Evolutionary conservation across 257 asterid genomes (phyloP).

Genomic region (Craterostigma plantagineum): DNA sequence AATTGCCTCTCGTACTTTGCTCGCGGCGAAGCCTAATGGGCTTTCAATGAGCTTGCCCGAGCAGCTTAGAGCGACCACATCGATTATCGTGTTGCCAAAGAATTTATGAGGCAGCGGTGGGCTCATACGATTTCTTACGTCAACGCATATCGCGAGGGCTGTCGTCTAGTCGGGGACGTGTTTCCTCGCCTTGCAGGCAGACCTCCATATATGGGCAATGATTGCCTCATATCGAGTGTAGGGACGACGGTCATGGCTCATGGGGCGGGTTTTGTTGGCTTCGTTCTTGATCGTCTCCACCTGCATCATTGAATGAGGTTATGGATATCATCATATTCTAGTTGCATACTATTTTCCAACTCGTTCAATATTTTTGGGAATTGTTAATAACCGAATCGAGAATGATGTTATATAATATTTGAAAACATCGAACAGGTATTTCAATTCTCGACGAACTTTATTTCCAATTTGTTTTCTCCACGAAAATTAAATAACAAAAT

Average conservation of each 20-base stretch:
- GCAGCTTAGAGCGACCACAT: slow-evolving; percentile 29
- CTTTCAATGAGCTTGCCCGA: slow-evolving; percentile 24
- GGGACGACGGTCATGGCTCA: slow-evolving; percentile 1
- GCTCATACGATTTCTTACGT: slow-evolving; percentile 39
- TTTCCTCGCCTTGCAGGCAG: slow-evolving; percentile 25
- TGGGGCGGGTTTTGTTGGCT: slow-evolving; percentile 12
- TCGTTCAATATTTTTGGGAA: no score
- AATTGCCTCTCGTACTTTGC: slow-evolving; percentile 32
- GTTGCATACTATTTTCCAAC: no score
- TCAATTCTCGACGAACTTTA: no score
- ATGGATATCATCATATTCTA: no score
- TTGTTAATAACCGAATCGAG: no score
- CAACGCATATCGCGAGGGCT: slow-evolving; percentile 12
- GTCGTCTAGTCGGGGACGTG: slow-evolving; percentile 24
- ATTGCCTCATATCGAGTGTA: slow-evolving; percentile 32
- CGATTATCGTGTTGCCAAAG: slow-evolving; percentile 62
- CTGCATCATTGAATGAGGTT: slow-evolving; percentile 14
- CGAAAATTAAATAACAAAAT: no score
- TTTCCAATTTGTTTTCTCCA: no score
- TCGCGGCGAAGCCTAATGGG: slow-evolving; percentile 19
- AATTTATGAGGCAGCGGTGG: slow-evolving; percentile 46
- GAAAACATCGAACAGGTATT: no score
- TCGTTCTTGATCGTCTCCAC: slow-evolving; percentile 17
- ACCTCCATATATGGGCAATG: slow-evolving; percentile 37
- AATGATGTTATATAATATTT: no score